phyloP scores from a whole-genome alignment of 192 early-diverging fungal genomes.

The Paraglomus brasilianum region DNA sequence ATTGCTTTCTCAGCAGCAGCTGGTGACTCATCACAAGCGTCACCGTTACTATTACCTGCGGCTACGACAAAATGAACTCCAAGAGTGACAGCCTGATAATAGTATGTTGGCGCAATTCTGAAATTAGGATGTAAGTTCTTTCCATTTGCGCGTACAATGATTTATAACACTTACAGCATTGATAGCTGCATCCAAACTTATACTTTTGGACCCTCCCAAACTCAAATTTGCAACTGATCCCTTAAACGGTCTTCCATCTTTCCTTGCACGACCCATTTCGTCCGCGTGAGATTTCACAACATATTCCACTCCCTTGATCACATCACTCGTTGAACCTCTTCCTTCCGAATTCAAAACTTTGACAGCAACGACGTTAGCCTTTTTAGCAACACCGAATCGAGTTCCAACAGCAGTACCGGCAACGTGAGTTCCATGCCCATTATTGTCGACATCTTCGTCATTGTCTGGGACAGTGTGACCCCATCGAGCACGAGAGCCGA shows the following conservation, averaged over 20 bases:
- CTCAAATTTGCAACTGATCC: conserved; percentile 96
- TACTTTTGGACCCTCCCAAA: conserved; percentile 87
- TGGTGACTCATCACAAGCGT: conserved; percentile 68
- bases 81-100: conserved; percentile 49
- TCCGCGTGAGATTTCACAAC: conserved; percentile 54
- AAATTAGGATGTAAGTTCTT: too few species aligned
- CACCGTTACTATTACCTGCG: conserved; percentile 65
- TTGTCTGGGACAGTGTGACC: conserved; percentile 61
- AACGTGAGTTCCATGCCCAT: conserved; percentile 54
- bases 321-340: conserved; percentile 41
- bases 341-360: conserved; percentile 56
- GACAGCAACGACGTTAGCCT: conserved; percentile 53
- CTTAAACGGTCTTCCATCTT: conserved; percentile 67
- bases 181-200: conserved; percentile 84
- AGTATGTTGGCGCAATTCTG: conserved; percentile 33
- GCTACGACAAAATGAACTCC: conserved; percentile 75
- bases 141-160: too few species aligned
- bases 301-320: conserved; percentile 69
- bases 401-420: conserved; percentile 45
- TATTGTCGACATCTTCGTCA: conserved; percentile 37
- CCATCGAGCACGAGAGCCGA: conserved; percentile 87
- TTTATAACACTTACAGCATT: conserved; percentile 37
- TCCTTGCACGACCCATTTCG: conserved; percentile 44
- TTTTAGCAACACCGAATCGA: conserved; percentile 58
- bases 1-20: conserved; percentile 52